Evolutionary conservation across 2,329 filamentous ascomycete genomes (phyloP), one percentile per base, ranked within the genome.

Genomic region (Pezicula rhizophila): DNA sequence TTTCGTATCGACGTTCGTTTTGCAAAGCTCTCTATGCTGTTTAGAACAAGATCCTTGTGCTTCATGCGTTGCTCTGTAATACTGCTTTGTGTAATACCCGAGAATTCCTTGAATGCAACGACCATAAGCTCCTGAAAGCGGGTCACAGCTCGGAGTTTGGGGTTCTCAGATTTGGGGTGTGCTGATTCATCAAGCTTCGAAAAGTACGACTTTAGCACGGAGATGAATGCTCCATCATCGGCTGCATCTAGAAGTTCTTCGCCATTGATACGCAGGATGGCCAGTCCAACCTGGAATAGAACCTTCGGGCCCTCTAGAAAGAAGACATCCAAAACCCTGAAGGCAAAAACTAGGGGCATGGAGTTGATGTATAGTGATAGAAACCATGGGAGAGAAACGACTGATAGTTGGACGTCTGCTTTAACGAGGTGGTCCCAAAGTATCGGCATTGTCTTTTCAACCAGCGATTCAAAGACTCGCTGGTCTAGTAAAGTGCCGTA

Each of bases 371-470:
- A 99, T 15, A 99, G 77, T 5, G 92, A 97, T 48, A 99, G 76
- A 66, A 99, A 99, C 93, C 93, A 99, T 3, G 93, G 93, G 39
- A 99, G 76, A 8, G 92, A 97, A 14, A 97, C 93, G 31, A 99
- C 93, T 0, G 93, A 97, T 17, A 99, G 80, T 67, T 99, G 95
- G 18, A 99, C 90, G 63, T 99, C 93, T 51, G 87, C 93, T 70
- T 93, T 95, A 56, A 91, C 87, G n/a, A 99, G 80, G 63, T 99
- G 93, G 18, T 97, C 92, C 91, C 93, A 99, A 14, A 99, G 78
- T 50, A 99, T 86, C 1, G 93, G 93, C 91, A 99, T 97, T 1
- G 93, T 99, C 71, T 89, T 93, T 68, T 99, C 93, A n/a, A 99
- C 93, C 4, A 99, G 76, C 2, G 88, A 95, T 70, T 99, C 93